Base-by-base conservation (phyloP, 2,329 filamentous ascomycete species). In the Fusarium buharicum region DNA sequence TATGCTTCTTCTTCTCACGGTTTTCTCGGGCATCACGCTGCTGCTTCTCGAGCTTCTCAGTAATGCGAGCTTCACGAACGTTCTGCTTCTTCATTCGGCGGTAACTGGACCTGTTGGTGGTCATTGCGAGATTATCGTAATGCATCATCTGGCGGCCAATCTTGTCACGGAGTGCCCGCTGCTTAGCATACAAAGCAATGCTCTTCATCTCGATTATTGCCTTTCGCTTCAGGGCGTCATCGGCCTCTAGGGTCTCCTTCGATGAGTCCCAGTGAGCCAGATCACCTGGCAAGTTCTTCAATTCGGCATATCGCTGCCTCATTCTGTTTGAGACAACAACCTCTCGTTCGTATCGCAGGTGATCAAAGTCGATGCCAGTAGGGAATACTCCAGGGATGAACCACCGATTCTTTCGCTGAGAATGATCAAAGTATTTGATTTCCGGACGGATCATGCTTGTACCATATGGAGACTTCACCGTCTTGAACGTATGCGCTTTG, bases 21-120 rank as follows among this genome's bases (percentile, higher is more conserved):
- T 91, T 92, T 80, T 98, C 94, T 55, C 95, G 91, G 37, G 93
- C 94, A 76, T 98, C 94, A 54, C 95, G 92, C 75, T 99, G 95
- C 76, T 99, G 93, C 80, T 98, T 98, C 85, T 99, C 95, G 2
- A 99, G 87, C 78, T 97, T 99, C 84, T 99, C 95, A 0, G 95
- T 99, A 66, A 99, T 96, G 54, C 94, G 90, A 53, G 95, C 95
- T 78, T 99, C 95, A 31, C 94, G 90, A 45, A 98, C 84, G 45
- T 90, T 96, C 77, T 97, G 94, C 81, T 97, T 98, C 89, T 99
- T 99, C 82, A 95, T 90, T 46, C 95, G 89, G 31, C 95, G 90
- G 76, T 97, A 97, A 71, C 89, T 86, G 49, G 91, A 89, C 46
- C 95, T 89, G 74, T 99, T 99, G 1, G 93, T 94, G 2, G 94